phyloP scores from a whole-genome alignment of 345 rosid species.

The Eutrema japonicum region DNA sequence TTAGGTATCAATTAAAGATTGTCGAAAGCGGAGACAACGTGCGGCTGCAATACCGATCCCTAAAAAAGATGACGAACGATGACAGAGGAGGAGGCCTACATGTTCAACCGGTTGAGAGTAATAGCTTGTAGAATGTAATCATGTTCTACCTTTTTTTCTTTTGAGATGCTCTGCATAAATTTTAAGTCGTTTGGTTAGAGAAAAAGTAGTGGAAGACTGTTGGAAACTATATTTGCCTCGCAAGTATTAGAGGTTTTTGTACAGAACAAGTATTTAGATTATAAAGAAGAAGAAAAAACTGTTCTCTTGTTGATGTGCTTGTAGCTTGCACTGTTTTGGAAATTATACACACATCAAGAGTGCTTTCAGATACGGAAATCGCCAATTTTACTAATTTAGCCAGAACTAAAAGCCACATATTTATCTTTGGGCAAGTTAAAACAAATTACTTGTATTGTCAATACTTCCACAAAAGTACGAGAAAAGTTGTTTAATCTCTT shows the following conservation, averaged over 20 bases:
- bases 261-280: constrained; percentile 34
- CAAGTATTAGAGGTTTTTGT: constrained; percentile 27
- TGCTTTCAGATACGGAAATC: not conserved
- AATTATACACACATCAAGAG: not conserved
- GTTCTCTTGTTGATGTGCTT: constrained; percentile 14
- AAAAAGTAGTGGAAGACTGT: constrained; percentile 19
- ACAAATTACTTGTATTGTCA: too few relatives aligned
- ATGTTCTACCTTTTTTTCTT: constrained; percentile 17
- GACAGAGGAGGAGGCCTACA: constrained; percentile 53
- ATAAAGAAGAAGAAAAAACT: not conserved
- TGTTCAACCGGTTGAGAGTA: constrained; percentile 58
- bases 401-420: too few relatives aligned
- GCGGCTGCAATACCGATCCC: constrained; percentile 94
- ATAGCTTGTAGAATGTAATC: constrained; percentile 47
- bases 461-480: too few relatives aligned
- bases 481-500: too few relatives aligned
- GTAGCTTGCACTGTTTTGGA: not conserved
- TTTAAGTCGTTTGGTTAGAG: constrained; percentile 25
- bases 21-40: constrained; percentile 83
- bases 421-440: too few relatives aligned
- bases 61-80: constrained; percentile 60
- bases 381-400: too few relatives aligned
- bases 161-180: constrained; percentile 31
- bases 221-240: constrained; percentile 26
- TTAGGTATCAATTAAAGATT: constrained; percentile 83